Percentiles rank a stretch among this genome's conserved stretches.
Evolutionary conservation across 352 stramenopile species (phyloP).

Genomic region (Globisporangium echinulatum): DNA sequence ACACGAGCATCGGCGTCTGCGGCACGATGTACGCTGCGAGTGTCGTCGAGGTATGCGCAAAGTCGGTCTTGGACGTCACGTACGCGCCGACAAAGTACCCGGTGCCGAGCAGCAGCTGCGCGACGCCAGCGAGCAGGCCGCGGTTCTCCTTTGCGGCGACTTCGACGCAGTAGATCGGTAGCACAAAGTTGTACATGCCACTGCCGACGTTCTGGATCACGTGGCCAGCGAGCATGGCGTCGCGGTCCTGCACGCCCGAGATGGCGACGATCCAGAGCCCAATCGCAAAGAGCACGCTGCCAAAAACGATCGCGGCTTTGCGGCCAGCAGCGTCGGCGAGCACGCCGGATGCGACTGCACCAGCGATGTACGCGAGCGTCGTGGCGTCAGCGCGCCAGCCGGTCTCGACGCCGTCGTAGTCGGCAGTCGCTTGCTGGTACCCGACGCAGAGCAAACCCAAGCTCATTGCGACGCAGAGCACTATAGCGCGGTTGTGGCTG

Average conservation of each 20-base stretch:
- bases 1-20: conserved; percentile 1
- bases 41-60: background rate
- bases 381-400: background rate
- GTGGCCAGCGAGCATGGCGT: background rate
- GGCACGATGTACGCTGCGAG: conserved; percentile 1
- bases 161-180: conserved; percentile 14
- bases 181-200: conserved; percentile 7
- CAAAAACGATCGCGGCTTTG: conserved; percentile 3
- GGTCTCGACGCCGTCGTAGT: background rate
- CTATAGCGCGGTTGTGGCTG: conserved; percentile 1
- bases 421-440: conserved; percentile 1
- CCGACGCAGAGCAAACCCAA: conserved; percentile 4
- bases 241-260: background rate
- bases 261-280: conserved; percentile 11
- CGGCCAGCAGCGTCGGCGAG: conserved; percentile 6
- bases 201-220: conserved; percentile 6
- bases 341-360: conserved; percentile 1
- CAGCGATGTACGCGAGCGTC: conserved; percentile 8
- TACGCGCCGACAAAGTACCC: background rate
- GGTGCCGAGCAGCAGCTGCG: conserved; percentile 3
- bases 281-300: conserved; percentile 2
- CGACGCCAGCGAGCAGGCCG: conserved; percentile 5
- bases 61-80: background rate
- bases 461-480: conserved; percentile 2
- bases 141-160: conserved; percentile 8